A percentile compares a stretch with the other conserved stretches of the same genome.
phyloP scores from a whole-genome alignment of 2,329 filamentous ascomycete genomes.

The Dothistroma septosporum region DNA sequence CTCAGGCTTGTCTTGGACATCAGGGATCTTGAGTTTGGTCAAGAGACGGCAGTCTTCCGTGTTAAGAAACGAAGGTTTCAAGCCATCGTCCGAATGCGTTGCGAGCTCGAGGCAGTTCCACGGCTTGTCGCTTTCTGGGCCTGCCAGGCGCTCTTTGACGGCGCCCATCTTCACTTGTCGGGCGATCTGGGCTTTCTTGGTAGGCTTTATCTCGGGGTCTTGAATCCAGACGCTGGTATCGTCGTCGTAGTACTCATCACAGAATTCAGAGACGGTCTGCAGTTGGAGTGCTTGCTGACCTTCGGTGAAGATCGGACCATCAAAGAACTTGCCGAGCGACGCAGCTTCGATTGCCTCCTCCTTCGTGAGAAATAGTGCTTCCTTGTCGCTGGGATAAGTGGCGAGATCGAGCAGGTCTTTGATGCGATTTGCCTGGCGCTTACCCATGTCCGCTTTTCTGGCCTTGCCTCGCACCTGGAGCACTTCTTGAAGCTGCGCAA shows the following conservation, averaged over 20 bases:
- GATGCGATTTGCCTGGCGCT: constrained; percentile 24
- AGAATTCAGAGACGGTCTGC: constrained; percentile 26
- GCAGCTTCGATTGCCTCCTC: constrained; percentile 24
- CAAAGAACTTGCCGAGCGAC: constrained; percentile 22
- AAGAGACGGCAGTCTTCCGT: constrained; percentile 32
- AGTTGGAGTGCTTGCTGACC: constrained; percentile 28
- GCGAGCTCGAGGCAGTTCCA: constrained; percentile 35
- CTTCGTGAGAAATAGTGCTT: constrained; percentile 25
- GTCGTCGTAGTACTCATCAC: constrained; percentile 33
- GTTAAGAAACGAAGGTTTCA: constrained; percentile 32
- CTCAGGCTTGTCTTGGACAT: constrained; percentile 16
- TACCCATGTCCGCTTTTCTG: constrained; percentile 19
- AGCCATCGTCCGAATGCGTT: constrained; percentile 31
- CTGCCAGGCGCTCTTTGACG: constrained; percentile 30
- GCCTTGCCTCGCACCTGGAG: background rate
- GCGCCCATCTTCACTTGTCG: constrained; percentile 21
- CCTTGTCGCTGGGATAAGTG: constrained; percentile 17
- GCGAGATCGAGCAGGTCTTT: constrained; percentile 25
- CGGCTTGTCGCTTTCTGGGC: constrained; percentile 14
- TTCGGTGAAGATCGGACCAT: constrained; percentile 27
- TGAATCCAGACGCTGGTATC: constrained; percentile 28
- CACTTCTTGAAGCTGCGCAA: background rate
- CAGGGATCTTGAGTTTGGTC: constrained; percentile 33
- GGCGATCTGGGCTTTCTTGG: constrained; percentile 9
- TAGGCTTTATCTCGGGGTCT: constrained; percentile 23